Base-by-base conservation (phyloP, 768 basidiomycete genomes). In the Lentinula sp. region DNA sequence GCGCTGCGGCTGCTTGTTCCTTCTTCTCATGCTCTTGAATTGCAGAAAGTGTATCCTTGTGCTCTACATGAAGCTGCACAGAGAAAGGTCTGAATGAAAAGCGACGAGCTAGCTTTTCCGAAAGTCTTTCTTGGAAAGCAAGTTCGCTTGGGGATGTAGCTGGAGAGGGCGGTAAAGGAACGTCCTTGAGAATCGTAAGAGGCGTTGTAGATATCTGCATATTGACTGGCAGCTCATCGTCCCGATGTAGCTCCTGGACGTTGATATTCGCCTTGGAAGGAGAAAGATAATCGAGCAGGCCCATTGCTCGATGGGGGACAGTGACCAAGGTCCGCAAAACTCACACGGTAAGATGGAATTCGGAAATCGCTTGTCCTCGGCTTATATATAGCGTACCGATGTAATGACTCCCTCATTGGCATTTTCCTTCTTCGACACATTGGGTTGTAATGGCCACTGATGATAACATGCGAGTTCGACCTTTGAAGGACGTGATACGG, bases 51-150 rank as follows among this genome's bases (percentile, higher is more conserved):
- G 65, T 57, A 18, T 70, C 69, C 62, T 76, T 77, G 54, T 73
- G 71, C 15, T 72, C 70, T 2, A 72, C 62, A 60, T 69, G 72
- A 61, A 49, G 37, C 37, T 51, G 50, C 13, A 40, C 18, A 52
- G 67, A 78, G 66, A 78, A 71, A 65, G 82, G 77, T 15, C 78
- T 80, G 55, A 85, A 76, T 37, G 80, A 83, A 62, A 85, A 77
- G 46, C 81, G 80, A 57, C 76, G 74, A 35, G 66, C 59, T 39
- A 73, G 64, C 66, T 73, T 48, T 51, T 61, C 23, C 18, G 35
- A 49, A 10, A 18, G 18, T 16, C 59, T 21, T 40, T 53, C 43
- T 35, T 8, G 21, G 8, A 37, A 21, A 57, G 48, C 21, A 32
- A 59, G 43, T 39, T 42, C 56, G n/a, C 32, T 18, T 8, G 57